phyloP scores from a whole-genome alignment of 768 basidiomycete genomes.

The Royoungia palumana region DNA sequence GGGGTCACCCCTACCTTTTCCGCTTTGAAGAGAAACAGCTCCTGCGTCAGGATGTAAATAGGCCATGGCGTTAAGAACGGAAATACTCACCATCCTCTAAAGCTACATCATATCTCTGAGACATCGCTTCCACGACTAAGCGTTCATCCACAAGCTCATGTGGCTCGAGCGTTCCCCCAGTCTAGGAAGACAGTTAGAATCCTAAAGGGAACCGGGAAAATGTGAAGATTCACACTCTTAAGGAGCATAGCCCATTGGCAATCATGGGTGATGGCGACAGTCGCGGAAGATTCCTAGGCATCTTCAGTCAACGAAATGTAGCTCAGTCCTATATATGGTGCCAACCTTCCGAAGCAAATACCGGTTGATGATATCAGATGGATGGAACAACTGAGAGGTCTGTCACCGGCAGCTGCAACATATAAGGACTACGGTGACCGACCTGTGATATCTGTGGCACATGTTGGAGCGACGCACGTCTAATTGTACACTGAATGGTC shows the following conservation, averaged over 20 bases:
- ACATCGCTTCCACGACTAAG: background rate
- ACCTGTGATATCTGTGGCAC: background rate
- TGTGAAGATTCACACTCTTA: background rate
- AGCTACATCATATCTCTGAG: background rate
- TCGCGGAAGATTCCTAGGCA: background rate
- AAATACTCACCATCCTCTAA: background rate
- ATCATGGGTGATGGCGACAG: slow-evolving; percentile 3
- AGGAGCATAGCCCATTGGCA: slow-evolving; percentile 2
- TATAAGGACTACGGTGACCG: background rate
- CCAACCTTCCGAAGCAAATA: background rate
- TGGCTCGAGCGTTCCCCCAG: background rate
- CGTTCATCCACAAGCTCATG: background rate
- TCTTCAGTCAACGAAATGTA: no score
- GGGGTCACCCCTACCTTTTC: no score
- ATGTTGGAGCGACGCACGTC: background rate
- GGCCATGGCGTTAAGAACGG: background rate
- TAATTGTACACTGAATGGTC: background rate
- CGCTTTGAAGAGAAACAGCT: background rate
- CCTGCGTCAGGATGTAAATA: background rate
- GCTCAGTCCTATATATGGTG: background rate
- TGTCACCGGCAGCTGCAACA: background rate
- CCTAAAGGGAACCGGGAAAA: background rate
- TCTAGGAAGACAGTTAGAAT: background rate
- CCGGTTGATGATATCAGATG: background rate
- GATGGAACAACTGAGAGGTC: background rate